Evolutionary conservation across 805 yeast genomes (phyloP).

Genomic region (Lipomyces yamadae): DNA sequence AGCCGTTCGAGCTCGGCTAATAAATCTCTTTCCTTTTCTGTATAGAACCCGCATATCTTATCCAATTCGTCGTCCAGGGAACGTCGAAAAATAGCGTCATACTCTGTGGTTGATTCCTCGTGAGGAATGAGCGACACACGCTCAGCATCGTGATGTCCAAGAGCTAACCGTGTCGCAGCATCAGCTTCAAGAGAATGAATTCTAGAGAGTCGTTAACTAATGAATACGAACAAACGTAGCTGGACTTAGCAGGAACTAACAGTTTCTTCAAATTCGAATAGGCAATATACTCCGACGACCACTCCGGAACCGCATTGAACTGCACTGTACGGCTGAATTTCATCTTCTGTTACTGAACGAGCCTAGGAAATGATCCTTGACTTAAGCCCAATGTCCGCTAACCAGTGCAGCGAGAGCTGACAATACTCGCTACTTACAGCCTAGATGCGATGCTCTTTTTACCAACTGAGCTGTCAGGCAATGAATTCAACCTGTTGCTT

Average conservation of each 20-base stretch:
- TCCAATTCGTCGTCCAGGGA: slow-evolving; percentile 78
- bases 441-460: too few species aligned
- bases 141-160: slow-evolving; percentile 40
- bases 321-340: slow-evolving; percentile 94
- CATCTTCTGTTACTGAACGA: slow-evolving; percentile 52
- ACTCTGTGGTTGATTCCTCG: slow-evolving; percentile 48
- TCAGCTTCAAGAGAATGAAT: slow-evolving; percentile 77
- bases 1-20: slow-evolving; percentile 60
- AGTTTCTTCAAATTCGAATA: slow-evolving; percentile 86
- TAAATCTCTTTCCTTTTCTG: slow-evolving; percentile 64
- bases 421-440: background rate
- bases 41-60: slow-evolving; percentile 78
- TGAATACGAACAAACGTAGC: background rate
- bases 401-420: background rate
- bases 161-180: slow-evolving; percentile 40
- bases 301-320: slow-evolving; percentile 97
- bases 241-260: slow-evolving; percentile 18
- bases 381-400: background rate
- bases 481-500: too few species aligned
- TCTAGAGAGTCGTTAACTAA: slow-evolving; percentile 11
- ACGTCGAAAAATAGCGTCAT: slow-evolving; percentile 62
- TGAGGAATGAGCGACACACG: slow-evolving; percentile 45
- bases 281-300: slow-evolving; percentile 91
- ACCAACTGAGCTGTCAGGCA: too few species aligned
- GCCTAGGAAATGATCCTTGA: background rate